Evolutionary conservation across 2,329 filamentous ascomycete genomes (phyloP), one percentile per base, ranked within the genome.

Genomic region (Neofusicoccum sp.): DNA sequence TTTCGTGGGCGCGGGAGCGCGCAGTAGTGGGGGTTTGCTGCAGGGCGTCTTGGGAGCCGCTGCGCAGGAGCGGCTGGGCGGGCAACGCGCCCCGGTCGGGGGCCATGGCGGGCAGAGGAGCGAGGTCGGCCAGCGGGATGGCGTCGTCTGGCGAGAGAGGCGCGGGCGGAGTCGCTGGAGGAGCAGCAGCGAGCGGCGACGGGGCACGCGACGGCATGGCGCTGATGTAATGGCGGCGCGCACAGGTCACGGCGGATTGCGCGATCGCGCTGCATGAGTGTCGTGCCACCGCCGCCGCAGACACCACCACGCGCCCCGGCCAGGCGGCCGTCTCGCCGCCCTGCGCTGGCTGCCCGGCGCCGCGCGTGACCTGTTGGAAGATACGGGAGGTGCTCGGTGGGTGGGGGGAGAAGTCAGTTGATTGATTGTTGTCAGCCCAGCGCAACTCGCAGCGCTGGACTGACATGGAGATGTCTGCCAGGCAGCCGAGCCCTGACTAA

Each of bases 41-140:
- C 16, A 9, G 9, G 26, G 20, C 36, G 49, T 11, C 51, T 12
- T 16, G 16, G 41, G 14, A 9, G 34, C 34, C 9, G 41, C 9
- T 44, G 41, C 8, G 12, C 9, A 44, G 11, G 20, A 20, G 44
- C 41, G 34, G 5, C 12, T 26, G 24, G 6, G 47, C 14, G 16
- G 4, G 47, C 14, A 30, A 36, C 16, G n/a, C 2, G 20, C 72
- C 71, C 68, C 72, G 67, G 62, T 73, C 71, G 31, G 71, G 72
- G 49, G 72, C 72, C 72, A 74, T 74, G 31, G 33, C 59, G 48
- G 48, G 28, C 2, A 40, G 14, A 7, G 26, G 36, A 12, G 34
- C 31, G 44, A 49, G 45, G 14, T 11, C 6, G 5, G 51, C 51
- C 44, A 54, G 38, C 48, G 49, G 59, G 49, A 57, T 56, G 36